Conservation (phyloP, 768 basidiomycete genomes). For the Pulveroboletus frians region DNA sequence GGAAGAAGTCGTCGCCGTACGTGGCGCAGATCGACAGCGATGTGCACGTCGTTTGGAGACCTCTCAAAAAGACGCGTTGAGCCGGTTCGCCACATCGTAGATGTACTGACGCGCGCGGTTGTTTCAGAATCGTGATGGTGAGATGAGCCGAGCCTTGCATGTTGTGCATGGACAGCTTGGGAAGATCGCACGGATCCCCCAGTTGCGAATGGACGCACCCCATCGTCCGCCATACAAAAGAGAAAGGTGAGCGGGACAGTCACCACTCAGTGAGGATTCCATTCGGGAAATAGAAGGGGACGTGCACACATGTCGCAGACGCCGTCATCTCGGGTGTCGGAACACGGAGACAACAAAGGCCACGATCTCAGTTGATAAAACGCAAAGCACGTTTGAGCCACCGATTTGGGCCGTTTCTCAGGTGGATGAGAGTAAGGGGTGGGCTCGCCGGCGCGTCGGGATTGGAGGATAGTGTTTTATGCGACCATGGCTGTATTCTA, state of each 20-base stretch:
- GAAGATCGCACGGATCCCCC: too few relatives aligned
- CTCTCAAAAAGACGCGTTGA: neutral
- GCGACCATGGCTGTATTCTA: neutral
- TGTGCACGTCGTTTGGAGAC: neutral
- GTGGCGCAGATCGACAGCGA: neutral
- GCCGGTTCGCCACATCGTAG: neutral
- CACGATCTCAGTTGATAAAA: neutral
- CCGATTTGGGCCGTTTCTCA: neutral
- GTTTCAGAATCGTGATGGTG: neutral
- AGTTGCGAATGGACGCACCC: neutral
- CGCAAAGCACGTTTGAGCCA: slow-evolving; percentile 1
- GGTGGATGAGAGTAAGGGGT: neutral
- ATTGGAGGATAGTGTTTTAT: neutral
- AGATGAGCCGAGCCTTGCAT: neutral
- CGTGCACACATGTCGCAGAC: neutral
- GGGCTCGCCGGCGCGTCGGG: neutral
- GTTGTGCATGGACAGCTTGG: neutral
- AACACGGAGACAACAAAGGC: neutral
- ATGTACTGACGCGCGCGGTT: neutral
- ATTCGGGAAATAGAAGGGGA: neutral
- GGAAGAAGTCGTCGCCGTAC: too few relatives aligned
- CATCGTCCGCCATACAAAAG: too few relatives aligned
- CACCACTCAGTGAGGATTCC: neutral
- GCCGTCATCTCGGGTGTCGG: neutral
- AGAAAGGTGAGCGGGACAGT: too few relatives aligned